Evolutionary conservation across 164 flowering plant genomes (phyloP), one percentile per base, ranked within the genome.

Genomic region (Echeveria elegans): DNA sequence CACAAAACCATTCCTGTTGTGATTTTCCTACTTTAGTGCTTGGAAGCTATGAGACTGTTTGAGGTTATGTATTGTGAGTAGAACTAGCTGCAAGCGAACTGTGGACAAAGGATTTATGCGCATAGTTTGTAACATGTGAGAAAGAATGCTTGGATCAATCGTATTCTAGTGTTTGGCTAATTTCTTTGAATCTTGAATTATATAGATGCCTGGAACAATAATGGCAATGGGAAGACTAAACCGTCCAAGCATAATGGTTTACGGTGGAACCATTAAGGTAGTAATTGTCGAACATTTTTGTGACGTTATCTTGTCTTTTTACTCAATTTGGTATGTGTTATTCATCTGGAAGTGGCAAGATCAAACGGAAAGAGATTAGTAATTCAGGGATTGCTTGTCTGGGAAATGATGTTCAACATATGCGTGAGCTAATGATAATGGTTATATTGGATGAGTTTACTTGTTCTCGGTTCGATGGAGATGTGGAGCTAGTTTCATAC

Each of bases 161-260:
- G 0, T 12, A 4, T 41, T 41, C 1, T n/a, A n/a, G n/a, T n/a
- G n/a, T n/a, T n/a, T n/a, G n/a, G 47, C 47, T 43, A 11, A 11
- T 43, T 0, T 0, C 15, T 4, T 43, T 43, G 47, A 31, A 43
- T 43, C 15, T 30, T 75, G 50, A 9, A 60, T 61, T 47, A 71
- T 76, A 69, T 82, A 95, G 97, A 87, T 95, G 99, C 99, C 97
- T 29, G 97, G 97, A 58, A 92, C 99, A 64, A 88, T 95, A 37
- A 95, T 95, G 94, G 99, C 99, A 38, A 95, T 95, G 99, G 97
- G 97, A 40, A 80, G 97, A 61, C 84, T 92, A 63, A 95, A 92
- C 71, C 80, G 99, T 66, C 99, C 99, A 36, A 82, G 99, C 72
- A 89, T 95, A 60, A 95, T 95, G 97, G 72, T 95, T 68, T 95